A percentile compares a stretch with the other conserved stretches of the same genome.
These are phyloP conservation scores for Suillus hirtellus DNA, from an alignment of 768 basidiomycete genomes.

Conservation along the genomic window DNA sequence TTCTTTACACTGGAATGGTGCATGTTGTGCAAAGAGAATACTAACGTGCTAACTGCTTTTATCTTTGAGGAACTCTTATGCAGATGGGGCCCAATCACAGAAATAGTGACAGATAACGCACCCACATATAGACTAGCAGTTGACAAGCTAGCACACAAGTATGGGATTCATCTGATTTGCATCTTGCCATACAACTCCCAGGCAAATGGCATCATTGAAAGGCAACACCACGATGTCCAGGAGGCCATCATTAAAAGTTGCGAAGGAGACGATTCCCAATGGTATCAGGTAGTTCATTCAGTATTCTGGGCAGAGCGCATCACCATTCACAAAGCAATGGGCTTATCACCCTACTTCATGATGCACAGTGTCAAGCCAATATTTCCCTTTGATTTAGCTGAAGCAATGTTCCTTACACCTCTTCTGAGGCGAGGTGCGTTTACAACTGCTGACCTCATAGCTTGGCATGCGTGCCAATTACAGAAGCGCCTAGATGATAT, in stretches of 20 bases:
- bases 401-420: neutral
- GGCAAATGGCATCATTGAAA: neutral
- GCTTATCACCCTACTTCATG: neutral
- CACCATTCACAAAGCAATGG: neutral
- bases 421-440: no score
- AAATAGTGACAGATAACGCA: slow-evolving; percentile 3
- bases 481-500: no score
- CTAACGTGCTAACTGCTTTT: neutral
- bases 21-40: slow-evolving; percentile 32
- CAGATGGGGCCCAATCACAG: slow-evolving; percentile 2
- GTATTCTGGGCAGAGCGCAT: neutral
- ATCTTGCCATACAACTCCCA: neutral
- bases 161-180: no score
- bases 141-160: neutral
- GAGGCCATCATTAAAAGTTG: slow-evolving; percentile 14
- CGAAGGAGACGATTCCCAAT: neutral
- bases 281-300: no score
- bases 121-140: neutral
- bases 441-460: no score
- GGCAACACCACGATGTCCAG: slow-evolving; percentile 6
- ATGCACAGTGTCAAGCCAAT: neutral
- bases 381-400: neutral
- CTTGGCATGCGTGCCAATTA: no score
- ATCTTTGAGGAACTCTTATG: slow-evolving; percentile 26
- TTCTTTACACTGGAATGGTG: no score